Evolutionary conservation across 805 yeast genomes (phyloP), one percentile per base, ranked within the genome.

Genomic region (Wickerhamiella cacticola): DNA sequence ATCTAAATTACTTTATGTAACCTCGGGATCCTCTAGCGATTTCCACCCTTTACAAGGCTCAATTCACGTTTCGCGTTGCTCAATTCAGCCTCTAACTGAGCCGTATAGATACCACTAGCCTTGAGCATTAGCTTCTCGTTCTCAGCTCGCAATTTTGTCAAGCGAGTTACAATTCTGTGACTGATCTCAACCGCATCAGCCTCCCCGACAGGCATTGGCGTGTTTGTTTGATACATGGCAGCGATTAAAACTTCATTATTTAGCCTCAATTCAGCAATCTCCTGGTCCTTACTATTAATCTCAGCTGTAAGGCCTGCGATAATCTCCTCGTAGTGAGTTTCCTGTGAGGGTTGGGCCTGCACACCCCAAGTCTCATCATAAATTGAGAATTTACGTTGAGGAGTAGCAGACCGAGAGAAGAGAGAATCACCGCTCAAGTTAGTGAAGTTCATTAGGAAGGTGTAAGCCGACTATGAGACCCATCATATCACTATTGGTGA

Each of bases 151-250:
- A 57, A 50, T 6, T 40, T 46, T 42, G 46, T 46, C 16, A 57
- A 29, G 5, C 59, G 53, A 13, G 49, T 38, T 44, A 54, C 49
- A n/a, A 56, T 51, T 19, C 59, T 54, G 36, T 57, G 59, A 7
- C 56, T 51, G 29, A 56, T 41, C 49, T 55, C 59, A 8, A 49
- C 44, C 2, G 54, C 59, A 22, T 54, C 59, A 3, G 39, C 29
- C 28, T 31, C 33, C 16, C 39, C 45, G 3, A 51, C 44, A 7
- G 39, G 40, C 28, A 43, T 24, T 19, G 46, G 39, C 1, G 51
- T 49, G 19, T 48, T 50, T n/a, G 48, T 40, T 5, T 36, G 29
- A 16, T 48, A 16, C 34, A 57, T 50, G 12, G 59, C 61, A 5
- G 56, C 48, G 12, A 53, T 49, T 16, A 56, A 46, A 5, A 55